Evolutionary conservation across 83 land plant species (phyloP).

Genomic region (Thuja plicata): DNA sequence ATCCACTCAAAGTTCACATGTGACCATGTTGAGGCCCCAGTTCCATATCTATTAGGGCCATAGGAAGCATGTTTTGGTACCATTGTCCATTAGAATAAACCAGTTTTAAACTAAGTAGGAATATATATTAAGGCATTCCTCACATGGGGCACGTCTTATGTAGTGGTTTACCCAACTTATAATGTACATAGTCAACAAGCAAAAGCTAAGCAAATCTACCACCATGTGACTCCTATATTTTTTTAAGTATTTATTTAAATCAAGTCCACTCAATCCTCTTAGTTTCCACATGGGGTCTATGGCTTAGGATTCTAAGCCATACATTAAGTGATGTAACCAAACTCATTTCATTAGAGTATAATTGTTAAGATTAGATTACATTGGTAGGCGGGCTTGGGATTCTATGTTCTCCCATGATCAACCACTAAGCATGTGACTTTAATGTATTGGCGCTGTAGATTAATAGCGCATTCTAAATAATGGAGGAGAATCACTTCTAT

Average conservation of each 20-base stretch:
- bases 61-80: no score
- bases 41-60: neutral
- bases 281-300: neutral
- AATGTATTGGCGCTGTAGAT: no score
- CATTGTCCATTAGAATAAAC: neutral
- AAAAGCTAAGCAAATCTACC: neutral
- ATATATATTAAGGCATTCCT: neutral
- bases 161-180: neutral
- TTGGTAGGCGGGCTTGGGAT: neutral
- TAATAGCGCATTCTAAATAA: no score
- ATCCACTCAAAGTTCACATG: neutral
- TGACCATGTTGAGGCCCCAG: neutral
- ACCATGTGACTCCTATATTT: neutral
- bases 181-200: constrained; percentile 6
- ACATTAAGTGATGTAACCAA: neutral
- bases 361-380: neutral
- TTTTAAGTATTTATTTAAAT: neutral
- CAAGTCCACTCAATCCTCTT: neutral
- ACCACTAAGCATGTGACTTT: neutral
- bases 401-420: no score
- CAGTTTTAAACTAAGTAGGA: no score
- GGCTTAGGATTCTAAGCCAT: neutral
- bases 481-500: neutral
- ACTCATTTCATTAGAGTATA: neutral
- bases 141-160: neutral